Conservation (phyloP, 305 asterid species). For the Fraxinus nigra region DNA sequence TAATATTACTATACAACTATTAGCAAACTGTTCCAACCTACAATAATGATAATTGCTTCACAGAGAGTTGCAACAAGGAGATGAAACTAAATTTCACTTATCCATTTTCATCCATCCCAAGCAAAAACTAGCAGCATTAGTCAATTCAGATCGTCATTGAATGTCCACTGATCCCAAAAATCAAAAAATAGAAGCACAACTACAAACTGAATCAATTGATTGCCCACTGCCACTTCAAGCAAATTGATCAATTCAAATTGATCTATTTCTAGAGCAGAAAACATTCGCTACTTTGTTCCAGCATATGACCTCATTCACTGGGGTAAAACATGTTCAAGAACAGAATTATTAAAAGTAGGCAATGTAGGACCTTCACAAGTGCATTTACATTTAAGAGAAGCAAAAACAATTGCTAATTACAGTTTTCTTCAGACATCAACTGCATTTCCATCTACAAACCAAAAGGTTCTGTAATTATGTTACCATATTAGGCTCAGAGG, state of each 20-base stretch:
- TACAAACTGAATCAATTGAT: not conserved
- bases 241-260: conserved; percentile 12
- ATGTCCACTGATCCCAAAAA: not conserved
- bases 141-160: not conserved
- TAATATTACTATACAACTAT: not conserved
- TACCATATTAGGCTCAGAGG: not conserved
- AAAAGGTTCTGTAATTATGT: not conserved
- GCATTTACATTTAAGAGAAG: not conserved
- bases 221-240: conserved; percentile 3
- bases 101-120: not conserved
- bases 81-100: not conserved
- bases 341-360: not conserved
- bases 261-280: not conserved
- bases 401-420: not conserved
- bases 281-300: not conserved
- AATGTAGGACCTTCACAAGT: not conserved
- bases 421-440: not conserved
- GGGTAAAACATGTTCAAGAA: not conserved
- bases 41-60: not conserved
- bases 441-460: not conserved
- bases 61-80: not conserved
- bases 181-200: conserved; percentile 1
- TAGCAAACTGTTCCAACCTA: not conserved
- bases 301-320: not conserved
- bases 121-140: conserved; percentile 10